A percentile compares a stretch with the other conserved stretches of the same genome.
Evolutionary conservation across 352 stramenopile genomes (phyloP).

Genomic region (Globisporangium apiculatum): DNA sequence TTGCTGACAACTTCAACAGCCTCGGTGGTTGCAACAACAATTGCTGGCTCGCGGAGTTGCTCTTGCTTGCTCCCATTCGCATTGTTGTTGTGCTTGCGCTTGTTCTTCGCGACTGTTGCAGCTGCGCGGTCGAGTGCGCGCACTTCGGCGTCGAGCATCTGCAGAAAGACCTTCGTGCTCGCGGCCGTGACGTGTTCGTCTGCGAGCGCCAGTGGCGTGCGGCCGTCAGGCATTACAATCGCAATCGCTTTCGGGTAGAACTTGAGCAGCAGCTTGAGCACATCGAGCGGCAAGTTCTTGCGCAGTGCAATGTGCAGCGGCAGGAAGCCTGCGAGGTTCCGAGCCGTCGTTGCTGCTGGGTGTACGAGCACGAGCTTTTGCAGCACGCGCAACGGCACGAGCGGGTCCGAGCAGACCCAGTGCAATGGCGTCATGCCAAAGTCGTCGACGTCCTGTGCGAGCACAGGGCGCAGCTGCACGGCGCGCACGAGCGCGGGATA

Average conservation of each 20-base stretch:
- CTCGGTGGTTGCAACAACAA: no score
- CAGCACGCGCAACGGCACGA: slow-evolving; percentile 57
- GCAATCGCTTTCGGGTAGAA: slow-evolving; percentile 52
- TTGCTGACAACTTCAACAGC: not conserved
- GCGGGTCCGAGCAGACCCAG: slow-evolving; percentile 73
- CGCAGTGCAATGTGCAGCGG: slow-evolving; percentile 63
- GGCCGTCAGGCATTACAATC: slow-evolving; percentile 41
- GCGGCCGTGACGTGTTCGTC: slow-evolving; percentile 25
- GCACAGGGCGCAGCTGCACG: slow-evolving; percentile 30
- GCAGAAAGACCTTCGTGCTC: slow-evolving; percentile 24
- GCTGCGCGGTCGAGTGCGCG: slow-evolving; percentile 11
- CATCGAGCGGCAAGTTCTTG: slow-evolving; percentile 49
- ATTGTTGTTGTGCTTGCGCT: not conserved
- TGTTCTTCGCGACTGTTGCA: slow-evolving; percentile 7
- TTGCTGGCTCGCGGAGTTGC: slow-evolving; percentile 1
- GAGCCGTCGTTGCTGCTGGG: slow-evolving; percentile 24
- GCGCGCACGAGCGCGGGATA: slow-evolving; percentile 34
- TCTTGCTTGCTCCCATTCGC: slow-evolving; percentile 1
- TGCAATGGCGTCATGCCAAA: slow-evolving; percentile 84
- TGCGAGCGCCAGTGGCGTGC: slow-evolving; percentile 35
- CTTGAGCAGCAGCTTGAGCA: slow-evolving; percentile 59
- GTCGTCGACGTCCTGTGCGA: slow-evolving; percentile 38
- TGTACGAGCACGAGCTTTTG: slow-evolving; percentile 50
- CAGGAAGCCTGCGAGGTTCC: slow-evolving; percentile 52
- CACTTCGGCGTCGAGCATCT: slow-evolving; percentile 32